Percentiles rank a stretch among this genome's conserved stretches.
phyloP scores from a whole-genome alignment of 208 protist species.

The Porcisia hertigi region DNA sequence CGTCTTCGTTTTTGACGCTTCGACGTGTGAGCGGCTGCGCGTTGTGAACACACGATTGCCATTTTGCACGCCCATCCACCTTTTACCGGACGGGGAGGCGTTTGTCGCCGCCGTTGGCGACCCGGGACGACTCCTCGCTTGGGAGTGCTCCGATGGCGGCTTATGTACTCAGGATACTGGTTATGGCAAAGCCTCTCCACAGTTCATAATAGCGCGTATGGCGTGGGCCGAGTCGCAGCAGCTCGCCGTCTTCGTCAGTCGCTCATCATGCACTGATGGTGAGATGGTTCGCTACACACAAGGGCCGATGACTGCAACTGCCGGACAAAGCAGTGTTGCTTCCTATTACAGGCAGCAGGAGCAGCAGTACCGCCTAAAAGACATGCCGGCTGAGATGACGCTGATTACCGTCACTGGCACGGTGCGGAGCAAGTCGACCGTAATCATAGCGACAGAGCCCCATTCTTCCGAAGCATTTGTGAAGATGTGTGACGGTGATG shows the following conservation, averaged over 20 bases:
- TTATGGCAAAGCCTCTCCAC: slow-evolving; percentile 41
- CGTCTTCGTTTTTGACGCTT: slow-evolving; percentile 65
- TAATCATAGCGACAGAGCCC: slow-evolving; percentile 34
- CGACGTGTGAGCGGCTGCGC: slow-evolving; percentile 47
- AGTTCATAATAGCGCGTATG: slow-evolving; percentile 49
- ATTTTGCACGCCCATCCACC: slow-evolving; percentile 30
- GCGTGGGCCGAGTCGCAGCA: slow-evolving; percentile 63
- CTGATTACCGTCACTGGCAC: slow-evolving; percentile 52
- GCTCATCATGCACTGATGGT: slow-evolving; percentile 34
- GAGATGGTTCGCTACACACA: slow-evolving; percentile 24
- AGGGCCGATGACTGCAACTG: slow-evolving; percentile 1
- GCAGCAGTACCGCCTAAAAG: slow-evolving; percentile 22
- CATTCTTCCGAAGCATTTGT: slow-evolving; percentile 51
- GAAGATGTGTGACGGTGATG: slow-evolving; percentile 46
- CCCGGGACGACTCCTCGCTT: slow-evolving; percentile 33
- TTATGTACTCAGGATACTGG: slow-evolving; percentile 49
- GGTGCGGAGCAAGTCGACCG: slow-evolving; percentile 28
- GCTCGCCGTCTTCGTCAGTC: slow-evolving; percentile 48
- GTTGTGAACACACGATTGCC: slow-evolving; percentile 49
- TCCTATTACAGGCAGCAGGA: slow-evolving; percentile 15
- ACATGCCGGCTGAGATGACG: slow-evolving; percentile 45
- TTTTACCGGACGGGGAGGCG: slow-evolving; percentile 73
- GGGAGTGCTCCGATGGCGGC: slow-evolving; percentile 68
- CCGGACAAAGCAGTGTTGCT: slow-evolving; percentile 16
- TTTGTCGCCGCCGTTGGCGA: slow-evolving; percentile 55